Base-by-base conservation (phyloP, 176 grass and related monocot species). In the Rhynchospora breviuscula region DNA sequence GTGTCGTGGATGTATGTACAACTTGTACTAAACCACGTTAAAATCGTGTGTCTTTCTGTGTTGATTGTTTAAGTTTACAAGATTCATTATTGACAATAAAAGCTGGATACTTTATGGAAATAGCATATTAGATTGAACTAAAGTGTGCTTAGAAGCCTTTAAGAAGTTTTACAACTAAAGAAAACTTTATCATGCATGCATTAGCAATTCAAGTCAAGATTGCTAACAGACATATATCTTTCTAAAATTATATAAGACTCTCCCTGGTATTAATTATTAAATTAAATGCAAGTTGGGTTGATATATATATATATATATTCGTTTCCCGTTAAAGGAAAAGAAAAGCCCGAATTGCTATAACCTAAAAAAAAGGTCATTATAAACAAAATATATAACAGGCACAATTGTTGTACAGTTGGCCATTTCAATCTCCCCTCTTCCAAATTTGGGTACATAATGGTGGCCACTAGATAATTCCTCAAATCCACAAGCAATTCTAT, bases 361-460 rank as follows among this genome's bases (percentile, higher is more conserved):
- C 54, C 35, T 59, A 59, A 62, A 45, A 57, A 25, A n/a, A 54
- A 40, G 63, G 43, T 60, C 59, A 21, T 60, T 62, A 80, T 80
- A 80, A 80, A 80, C 54, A 14, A 29, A 29, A 63, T 1, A 80
- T 3, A 59, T 59, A 31, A 58, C 3, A 59, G 3, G 78, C 19
- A 33, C 76, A 53, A 51, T 60, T 79, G 76, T 13, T 82, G n/a
- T 9, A 2, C 10, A 15, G 23, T 6, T 82, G n/a, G 9, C 5
- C 10, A 15, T 66, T 60, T 81, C 59, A 15, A 23, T 66, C 10
- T 18, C 40, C 79, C 10, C 59, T 63, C n/a, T n/a, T 31, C 79
- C n/a, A 67, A 82, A 67, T 82, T 67, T 82, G 44, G 59, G 58
- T 67, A 64, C 60, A 81, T 53, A 67, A 44, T 22, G 53, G 78